phyloP scores from a whole-genome alignment of 1,139 yeast species.

The Kodamaea plutei region DNA sequence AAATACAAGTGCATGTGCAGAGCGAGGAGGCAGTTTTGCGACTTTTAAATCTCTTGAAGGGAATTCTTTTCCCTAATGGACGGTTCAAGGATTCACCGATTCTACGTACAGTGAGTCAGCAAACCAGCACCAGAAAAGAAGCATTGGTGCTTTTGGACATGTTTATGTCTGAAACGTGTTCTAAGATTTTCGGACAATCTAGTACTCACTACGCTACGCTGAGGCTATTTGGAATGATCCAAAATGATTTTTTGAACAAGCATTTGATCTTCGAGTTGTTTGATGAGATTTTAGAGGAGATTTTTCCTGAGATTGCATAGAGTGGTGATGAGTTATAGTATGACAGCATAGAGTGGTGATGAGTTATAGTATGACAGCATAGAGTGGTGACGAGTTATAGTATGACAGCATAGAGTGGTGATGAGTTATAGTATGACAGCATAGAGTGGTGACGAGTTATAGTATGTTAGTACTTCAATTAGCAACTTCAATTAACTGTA shows the following conservation, averaged over 20 bases:
- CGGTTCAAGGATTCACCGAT: slow-evolving; percentile 42
- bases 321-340: no score
- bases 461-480: no score
- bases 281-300: slow-evolving; percentile 42
- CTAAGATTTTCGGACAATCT: slow-evolving; percentile 69
- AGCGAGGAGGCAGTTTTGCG: slow-evolving; percentile 50
- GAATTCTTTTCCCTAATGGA: slow-evolving; percentile 65
- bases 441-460: no score
- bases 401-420: no score
- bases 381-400: no score
- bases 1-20: slow-evolving; percentile 28
- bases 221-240: slow-evolving; percentile 62
- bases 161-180: slow-evolving; percentile 60
- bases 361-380: no score
- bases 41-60: slow-evolving; percentile 38
- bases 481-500: no score
- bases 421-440: no score
- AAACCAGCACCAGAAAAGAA: slow-evolving; percentile 50
- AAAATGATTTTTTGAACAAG: slow-evolving; percentile 66
- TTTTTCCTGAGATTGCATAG: slow-evolving; percentile 34
- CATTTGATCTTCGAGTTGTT: slow-evolving; percentile 58
- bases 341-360: no score
- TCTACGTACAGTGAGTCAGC: slow-evolving; percentile 50
- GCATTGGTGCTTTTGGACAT: slow-evolving; percentile 54
- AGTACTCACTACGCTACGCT: slow-evolving; percentile 63